Evolutionary conservation across 495 filamentous ascomycete genomes (phyloP), one percentile per base, ranked within the genome.

Genomic region (Tuber microsphaerosporum): DNA sequence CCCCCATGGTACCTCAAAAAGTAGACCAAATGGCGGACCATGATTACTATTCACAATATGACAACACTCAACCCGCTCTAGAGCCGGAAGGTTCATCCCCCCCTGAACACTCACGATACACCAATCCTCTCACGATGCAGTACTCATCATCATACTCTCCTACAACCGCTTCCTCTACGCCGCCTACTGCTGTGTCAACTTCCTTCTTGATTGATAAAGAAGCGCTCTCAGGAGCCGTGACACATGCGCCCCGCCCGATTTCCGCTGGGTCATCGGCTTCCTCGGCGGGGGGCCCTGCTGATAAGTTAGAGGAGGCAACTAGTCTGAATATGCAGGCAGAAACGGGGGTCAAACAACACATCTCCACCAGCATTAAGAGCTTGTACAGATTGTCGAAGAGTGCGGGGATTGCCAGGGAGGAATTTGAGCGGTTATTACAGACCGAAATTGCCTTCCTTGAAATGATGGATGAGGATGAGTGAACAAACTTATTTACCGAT

Each of bases 41-140:
- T 37, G 89, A 89, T 43, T 97, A 97, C 83, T 97, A 90, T 83
- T 90, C 90, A n/a, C 92, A 90, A 75, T 99, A 99, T 83, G 89
- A 89, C 48, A 87, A 91, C 70, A 93, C 98, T 34, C 93, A 97
- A 79, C 94, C 94, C 0, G 93, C 92, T 42, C 89, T 97, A 89
- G 95, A 97, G 77, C 81, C 71, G 72, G 83, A 70, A 72, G 76
- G 9, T 69, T 78, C 43, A 80, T 80, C 73, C 75, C 78, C 1
- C 39, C 46, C 43, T 79, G 78, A 43, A 78, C 80, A 70, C 69
- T 80, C 17, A 73, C 75, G 31, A 39, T 61, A 9, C 75, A 77
- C 48, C 42, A 77, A 72, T 65, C 70, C 46, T 73, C 71, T 69
- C 45, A 79, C 41, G 5, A 74, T 70, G 61, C 68, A 77, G 20